Evolutionary conservation across 805 yeast species (phyloP).

Genomic region (Ogataea trehalophila): DNA sequence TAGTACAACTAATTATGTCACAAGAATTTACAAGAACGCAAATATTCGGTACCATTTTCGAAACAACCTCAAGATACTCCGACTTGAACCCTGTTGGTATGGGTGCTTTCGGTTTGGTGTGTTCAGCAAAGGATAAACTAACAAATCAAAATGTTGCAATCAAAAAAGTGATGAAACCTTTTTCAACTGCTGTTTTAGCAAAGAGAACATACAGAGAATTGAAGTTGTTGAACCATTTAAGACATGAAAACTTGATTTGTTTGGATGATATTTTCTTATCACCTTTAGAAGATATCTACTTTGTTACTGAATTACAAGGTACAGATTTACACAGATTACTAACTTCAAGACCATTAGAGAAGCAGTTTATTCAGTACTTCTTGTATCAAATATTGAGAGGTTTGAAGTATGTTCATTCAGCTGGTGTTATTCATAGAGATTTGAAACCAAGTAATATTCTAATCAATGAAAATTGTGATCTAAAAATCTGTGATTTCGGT

Average conservation of each 20-base stretch:
- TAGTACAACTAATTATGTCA: conserved; percentile 16
- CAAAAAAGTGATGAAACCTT: conserved; percentile 96
- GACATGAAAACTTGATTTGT: conserved; percentile 92
- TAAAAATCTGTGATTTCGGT: conserved; percentile 94
- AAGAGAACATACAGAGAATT: conserved; percentile 95
- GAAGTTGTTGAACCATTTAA: conserved; percentile 84
- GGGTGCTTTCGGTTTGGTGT: conserved; percentile 99
- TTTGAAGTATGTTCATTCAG: conserved; percentile 88
- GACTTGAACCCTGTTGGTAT: conserved; percentile 97
- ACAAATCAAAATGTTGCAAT: conserved; percentile 94
- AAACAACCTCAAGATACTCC: conserved; percentile 82
- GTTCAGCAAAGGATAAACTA: conserved; percentile 89
- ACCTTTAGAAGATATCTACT: conserved; percentile 92
- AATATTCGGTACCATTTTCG: conserved; percentile 93
- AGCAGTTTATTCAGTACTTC: conserved; percentile 95
- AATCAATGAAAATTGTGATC: conserved; percentile 91
- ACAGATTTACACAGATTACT: conserved; percentile 90
- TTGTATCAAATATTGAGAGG: conserved; percentile 94
- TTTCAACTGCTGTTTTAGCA: conserved; percentile 89
- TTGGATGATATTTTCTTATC: conserved; percentile 90
- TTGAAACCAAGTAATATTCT: conserved; percentile 86
- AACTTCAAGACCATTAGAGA: conserved; percentile 90
- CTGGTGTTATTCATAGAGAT: conserved; percentile 93
- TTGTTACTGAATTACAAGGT: conserved; percentile 95
- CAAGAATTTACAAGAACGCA: conserved; percentile 65